Percentiles rank a stretch among this genome's conserved stretches.
Conservation (phyloP, 805 yeast species). For the Saccharomyces cerevisiae region DNA sequence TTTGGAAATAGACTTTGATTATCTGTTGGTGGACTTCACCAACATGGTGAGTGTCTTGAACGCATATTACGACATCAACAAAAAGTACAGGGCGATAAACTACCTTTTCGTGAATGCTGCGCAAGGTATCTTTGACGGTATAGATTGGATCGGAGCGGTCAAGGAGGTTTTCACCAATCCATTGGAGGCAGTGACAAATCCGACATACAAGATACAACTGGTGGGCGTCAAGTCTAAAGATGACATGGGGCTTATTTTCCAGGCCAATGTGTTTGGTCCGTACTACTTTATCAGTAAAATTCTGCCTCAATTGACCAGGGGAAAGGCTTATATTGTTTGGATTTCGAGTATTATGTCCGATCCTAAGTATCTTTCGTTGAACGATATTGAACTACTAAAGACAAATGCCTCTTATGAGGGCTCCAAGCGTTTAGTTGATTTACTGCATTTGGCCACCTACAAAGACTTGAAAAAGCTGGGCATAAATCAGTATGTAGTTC, state of each 20-base stretch:
- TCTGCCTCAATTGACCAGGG: slow-evolving; percentile 40
- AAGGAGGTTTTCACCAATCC: slow-evolving; percentile 61
- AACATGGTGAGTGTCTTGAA: slow-evolving; percentile 77
- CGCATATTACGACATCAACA: slow-evolving; percentile 62
- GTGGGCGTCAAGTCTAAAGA: slow-evolving; percentile 71
- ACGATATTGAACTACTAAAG: slow-evolving; percentile 65
- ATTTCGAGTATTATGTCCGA: slow-evolving; percentile 76
- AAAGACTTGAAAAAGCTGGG: slow-evolving; percentile 42
- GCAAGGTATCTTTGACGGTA: slow-evolving; percentile 77
- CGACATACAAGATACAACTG: slow-evolving; percentile 75
- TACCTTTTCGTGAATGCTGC: slow-evolving; percentile 83
- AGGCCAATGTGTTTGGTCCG: slow-evolving; percentile 95
- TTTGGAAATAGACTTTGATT: slow-evolving; percentile 67
- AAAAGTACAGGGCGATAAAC: slow-evolving; percentile 60
- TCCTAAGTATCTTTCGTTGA: slow-evolving; percentile 61
- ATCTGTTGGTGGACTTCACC: slow-evolving; percentile 79
- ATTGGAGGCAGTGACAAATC: slow-evolving; percentile 76
- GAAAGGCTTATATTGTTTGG: slow-evolving; percentile 72
- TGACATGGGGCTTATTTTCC: slow-evolving; percentile 80
- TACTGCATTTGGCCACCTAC: slow-evolving; percentile 69
- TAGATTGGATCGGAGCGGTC: slow-evolving; percentile 76
- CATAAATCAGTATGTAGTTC: slow-evolving; percentile 68
- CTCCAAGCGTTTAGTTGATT: slow-evolving; percentile 78
- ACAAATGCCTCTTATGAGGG: slow-evolving; percentile 78
- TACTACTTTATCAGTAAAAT: slow-evolving; percentile 71